A percentile compares a stretch with the other conserved stretches of the same genome.
phyloP scores from a whole-genome alignment of 768 basidiomycete genomes.

The Collybia sordida region DNA sequence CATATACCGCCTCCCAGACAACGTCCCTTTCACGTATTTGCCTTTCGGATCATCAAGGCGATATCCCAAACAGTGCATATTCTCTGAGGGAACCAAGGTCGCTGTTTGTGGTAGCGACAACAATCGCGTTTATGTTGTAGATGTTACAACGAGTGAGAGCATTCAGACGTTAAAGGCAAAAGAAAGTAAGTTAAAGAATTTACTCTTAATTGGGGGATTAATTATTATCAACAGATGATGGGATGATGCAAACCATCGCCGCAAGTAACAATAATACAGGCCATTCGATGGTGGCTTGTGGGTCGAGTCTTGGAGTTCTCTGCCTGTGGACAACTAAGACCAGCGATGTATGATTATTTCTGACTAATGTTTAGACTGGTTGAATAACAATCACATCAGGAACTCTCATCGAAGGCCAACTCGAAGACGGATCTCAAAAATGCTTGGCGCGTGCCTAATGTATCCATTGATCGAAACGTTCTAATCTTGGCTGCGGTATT shows the following conservation, averaged over 20 bases:
- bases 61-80: conserved; percentile 7
- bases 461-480: no score
- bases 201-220: background rate
- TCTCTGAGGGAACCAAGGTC: conserved; percentile 7
- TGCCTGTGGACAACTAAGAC: no score
- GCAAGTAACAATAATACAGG: background rate
- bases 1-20: conserved; percentile 1
- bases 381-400: no score
- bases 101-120: conserved; percentile 11
- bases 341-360: no score
- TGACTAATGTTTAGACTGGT: no score
- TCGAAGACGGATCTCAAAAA: no score
- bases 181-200: background rate
- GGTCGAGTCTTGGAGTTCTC: conserved; percentile 34
- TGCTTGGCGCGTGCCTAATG: no score
- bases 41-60: background rate
- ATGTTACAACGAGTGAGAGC: no score
- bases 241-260: conserved; percentile 5
- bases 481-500: no score
- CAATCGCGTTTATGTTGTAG: conserved; percentile 1
- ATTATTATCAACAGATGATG: conserved; percentile 1
- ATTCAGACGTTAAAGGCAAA: conserved; percentile 1
- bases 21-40: conserved; percentile 1
- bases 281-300: conserved; percentile 3
- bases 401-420: no score